A percentile compares a stretch with the other conserved stretches of the same genome.
Evolutionary conservation across 192 early-diverging fungal genomes (phyloP).

Genomic region (Pilaira anomala): DNA sequence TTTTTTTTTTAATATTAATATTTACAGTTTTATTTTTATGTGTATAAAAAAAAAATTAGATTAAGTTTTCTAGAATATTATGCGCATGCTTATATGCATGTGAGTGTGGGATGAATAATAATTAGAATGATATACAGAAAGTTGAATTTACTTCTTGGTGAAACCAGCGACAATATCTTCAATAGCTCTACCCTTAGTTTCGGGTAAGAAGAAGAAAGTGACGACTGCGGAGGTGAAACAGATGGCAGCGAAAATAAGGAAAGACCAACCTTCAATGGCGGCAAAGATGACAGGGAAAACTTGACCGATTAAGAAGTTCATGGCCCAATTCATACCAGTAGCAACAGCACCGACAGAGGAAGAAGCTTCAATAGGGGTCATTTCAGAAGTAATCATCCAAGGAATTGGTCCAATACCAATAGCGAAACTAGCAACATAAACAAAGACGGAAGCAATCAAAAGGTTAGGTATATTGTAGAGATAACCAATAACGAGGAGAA

Average conservation of each 20-base stretch:
- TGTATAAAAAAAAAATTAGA: no score
- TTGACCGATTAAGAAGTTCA: conserved; percentile 45
- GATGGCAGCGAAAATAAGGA: conserved; percentile 12
- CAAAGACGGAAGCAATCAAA: conserved; percentile 64
- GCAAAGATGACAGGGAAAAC: conserved; percentile 38
- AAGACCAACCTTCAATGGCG: conserved; percentile 15
- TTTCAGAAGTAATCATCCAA: conserved; percentile 75
- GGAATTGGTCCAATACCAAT: conserved; percentile 80
- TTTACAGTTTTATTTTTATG: no score
- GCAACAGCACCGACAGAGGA: conserved; percentile 68
- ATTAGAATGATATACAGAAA: no score
- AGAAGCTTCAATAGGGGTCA: conserved; percentile 71
- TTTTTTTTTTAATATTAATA: no score
- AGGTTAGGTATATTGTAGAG: conserved; percentile 48
- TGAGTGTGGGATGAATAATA: no score
- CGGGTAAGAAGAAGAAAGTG: conserved; percentile 45
- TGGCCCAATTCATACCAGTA: conserved; percentile 69
- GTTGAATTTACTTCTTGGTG: no score
- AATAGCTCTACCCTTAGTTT: conserved; percentile 51
- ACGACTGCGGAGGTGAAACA: conserved; percentile 24
- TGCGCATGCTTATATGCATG: no score
- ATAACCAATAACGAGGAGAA: conserved; percentile 51
- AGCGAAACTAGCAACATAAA: conserved; percentile 75
- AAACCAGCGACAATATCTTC: conserved; percentile 49
- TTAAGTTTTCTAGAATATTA: no score